Evolutionary conservation across 108 stramenopile genomes (phyloP), one percentile per base, ranked within the genome.

Genomic region (Epithemia pelagica): DNA sequence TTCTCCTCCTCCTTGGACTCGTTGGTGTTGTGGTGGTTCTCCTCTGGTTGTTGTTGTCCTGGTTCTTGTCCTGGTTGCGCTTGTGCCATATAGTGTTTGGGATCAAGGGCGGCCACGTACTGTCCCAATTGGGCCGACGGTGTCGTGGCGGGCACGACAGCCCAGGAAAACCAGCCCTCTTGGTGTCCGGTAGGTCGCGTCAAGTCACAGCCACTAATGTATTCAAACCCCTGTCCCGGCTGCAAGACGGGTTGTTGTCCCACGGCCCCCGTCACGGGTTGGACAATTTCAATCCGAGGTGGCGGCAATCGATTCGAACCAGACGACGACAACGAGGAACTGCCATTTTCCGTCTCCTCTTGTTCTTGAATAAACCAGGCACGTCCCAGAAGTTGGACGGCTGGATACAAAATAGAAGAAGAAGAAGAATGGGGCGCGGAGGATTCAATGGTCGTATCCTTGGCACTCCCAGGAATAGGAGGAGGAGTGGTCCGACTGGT

Each of bases 221-320:
- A 84, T 67, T 81, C 77, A 76, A 84, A 84, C 21, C 32, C 64
- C 32, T 76, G 62, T 18, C 78, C 73, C 7, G 83, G 83, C 28
- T 61, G 64, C 25, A 84, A 58, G n/a, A 84, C 83, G n/a, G 83
- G 83, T 27, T 81, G 64, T 37, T 81, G 72, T 33, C 83, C 83
- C 21, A 84, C 83, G 10, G 77, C 83, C 1, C 83, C 83, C 18
- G 83, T 81, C 20, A 58, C 66, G 21, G 83, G 83, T 57, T 75
- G 69, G 32, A 79, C 67, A 24, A 83, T 78, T 23, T 54, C 52
- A 27, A 82, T 70, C n/a, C n/a, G n/a, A n/a, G n/a, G n/a, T 28
- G 68, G 62, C 37, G 37, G 37, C 37, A 10, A 10, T 46, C 15
- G 37, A 46, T 46, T 46, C 10, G 37, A 10, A 5, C 10, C 10